Conservation (phyloP, 306 rosid genomes). For the Leucaena leucocephala region DNA sequence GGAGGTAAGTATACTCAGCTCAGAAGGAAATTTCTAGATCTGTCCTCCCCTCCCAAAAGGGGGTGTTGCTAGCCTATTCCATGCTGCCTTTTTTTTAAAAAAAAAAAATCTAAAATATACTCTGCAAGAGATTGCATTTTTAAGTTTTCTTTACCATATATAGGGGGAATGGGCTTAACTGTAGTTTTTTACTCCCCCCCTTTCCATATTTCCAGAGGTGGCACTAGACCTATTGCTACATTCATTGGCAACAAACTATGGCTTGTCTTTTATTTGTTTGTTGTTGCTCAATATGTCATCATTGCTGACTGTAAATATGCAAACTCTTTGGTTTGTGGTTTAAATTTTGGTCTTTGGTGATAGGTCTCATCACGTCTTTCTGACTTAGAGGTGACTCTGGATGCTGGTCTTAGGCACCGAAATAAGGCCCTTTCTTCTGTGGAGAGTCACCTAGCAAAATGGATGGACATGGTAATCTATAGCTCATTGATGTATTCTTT, state of each 20-base stretch:
- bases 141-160: neutral
- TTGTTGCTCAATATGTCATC: conserved; percentile 25
- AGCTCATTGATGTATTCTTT: conserved; percentile 30
- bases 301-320: conserved; percentile 15
- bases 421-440: conserved; percentile 85
- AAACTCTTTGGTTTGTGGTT: conserved; percentile 16
- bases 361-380: conserved; percentile 89
- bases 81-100: neutral
- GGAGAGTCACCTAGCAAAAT: conserved; percentile 70
- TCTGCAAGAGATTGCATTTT: conserved; percentile 27
- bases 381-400: conserved; percentile 90
- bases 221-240: neutral
- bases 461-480: conserved; percentile 84
- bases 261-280: conserved; percentile 18
- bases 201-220: neutral
- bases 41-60: neutral
- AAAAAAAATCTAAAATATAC: neutral
- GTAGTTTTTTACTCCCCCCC: neutral
- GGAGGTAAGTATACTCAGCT: conserved; percentile 68
- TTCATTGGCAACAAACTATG: conserved; percentile 12
- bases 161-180: conserved; percentile 5
- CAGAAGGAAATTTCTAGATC: conserved; percentile 34
- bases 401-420: conserved; percentile 88
- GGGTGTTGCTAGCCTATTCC: conserved; percentile 29
- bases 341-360: conserved; percentile 30